A percentile compares a stretch with the other conserved stretches of the same genome.
Evolutionary conservation across 2,329 filamentous ascomycete genomes (phyloP).

Genomic region (Aspergillus fumigatus): DNA sequence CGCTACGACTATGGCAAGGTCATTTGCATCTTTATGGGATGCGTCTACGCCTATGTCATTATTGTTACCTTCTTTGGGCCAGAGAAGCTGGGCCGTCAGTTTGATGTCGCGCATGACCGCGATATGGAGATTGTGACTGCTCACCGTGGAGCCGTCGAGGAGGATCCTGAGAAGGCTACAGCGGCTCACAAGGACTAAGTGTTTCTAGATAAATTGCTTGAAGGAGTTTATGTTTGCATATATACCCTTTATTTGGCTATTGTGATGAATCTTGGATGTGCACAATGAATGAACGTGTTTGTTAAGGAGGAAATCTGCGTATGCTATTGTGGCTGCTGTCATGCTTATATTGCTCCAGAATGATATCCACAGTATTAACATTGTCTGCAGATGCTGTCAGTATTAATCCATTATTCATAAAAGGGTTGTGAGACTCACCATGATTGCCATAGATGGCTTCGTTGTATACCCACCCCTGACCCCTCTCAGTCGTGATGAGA

Average conservation of each 20-base stretch:
- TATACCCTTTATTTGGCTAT: background rate
- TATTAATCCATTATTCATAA: background rate
- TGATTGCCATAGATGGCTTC: background rate
- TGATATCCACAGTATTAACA: background rate
- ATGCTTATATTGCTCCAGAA: background rate
- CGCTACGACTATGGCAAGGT: conserved; percentile 76
- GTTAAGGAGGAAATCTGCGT: background rate
- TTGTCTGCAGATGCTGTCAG: background rate
- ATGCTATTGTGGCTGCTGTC: background rate
- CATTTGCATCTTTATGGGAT: conserved; percentile 88
- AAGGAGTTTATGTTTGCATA: background rate
- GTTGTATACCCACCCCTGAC: too few species aligned
- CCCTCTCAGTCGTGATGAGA: too few species aligned
- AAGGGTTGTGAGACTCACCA: background rate
- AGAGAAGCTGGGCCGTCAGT: conserved; percentile 44
- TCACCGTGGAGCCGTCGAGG: conserved; percentile 23
- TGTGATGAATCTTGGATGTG: background rate
- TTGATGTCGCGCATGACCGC: conserved; percentile 45
- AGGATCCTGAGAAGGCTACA: conserved; percentile 28
- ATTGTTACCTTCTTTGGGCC: conserved; percentile 46
- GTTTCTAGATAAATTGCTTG: background rate
- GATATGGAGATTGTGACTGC: conserved; percentile 44
- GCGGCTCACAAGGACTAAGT: background rate
- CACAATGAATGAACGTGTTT: background rate
- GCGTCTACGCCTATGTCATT: conserved; percentile 64